Base-by-base conservation (phyloP, 306 rosid genomes). In the Begonia peltatifolia region DNA sequence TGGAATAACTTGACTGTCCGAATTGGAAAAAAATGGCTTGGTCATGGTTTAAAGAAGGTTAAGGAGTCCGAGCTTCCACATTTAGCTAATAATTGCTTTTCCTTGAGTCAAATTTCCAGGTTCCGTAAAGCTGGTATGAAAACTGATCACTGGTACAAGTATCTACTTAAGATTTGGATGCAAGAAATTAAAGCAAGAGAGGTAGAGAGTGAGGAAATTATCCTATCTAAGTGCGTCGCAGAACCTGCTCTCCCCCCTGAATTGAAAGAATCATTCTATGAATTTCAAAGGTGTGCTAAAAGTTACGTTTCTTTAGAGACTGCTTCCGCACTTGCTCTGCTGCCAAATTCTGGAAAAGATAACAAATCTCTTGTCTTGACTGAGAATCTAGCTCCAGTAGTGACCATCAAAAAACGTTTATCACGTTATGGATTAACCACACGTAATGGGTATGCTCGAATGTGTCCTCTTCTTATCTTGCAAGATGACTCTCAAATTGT, bases 71-170 rank as follows among this genome's bases (percentile, higher is more conserved):
- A 88, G 74, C 82, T 88, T 61, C 70, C 63, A 66, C 83, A 82
- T 69, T 77, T 88, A 57, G 89, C 93, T 58, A 73, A 79, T 51
- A 36, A 56, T 47, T 67, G 59, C 56, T 81, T 85, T 60, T 61
- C 79, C 69, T 57, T 88, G 56, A 76, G 67, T 71, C 67, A 63
- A 60, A 64, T 88, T 62, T 77, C 89, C 36, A 60, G 63, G 68
- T 80, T 59, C 56, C 89, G 97, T 17, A 88, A 88, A 60, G 14
- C 84, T 36, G 95, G 95, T 54, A 88, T 88, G 97, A 82, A 88
- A 71, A 88, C 95, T 53, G 97, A 88, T 64, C 97, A 88, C 67
- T 88, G 97, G 97, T 84, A 84, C 72, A 84, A 88, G 64, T 71
- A 71, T 55, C 70, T 88, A 46, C 35, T 82, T 47, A 88, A 84